These are phyloP conservation scores for Aspergillus sp. DNA, from an alignment of 2,329 filamentous ascomycete genomes.

Conservation along the genomic window DNA sequence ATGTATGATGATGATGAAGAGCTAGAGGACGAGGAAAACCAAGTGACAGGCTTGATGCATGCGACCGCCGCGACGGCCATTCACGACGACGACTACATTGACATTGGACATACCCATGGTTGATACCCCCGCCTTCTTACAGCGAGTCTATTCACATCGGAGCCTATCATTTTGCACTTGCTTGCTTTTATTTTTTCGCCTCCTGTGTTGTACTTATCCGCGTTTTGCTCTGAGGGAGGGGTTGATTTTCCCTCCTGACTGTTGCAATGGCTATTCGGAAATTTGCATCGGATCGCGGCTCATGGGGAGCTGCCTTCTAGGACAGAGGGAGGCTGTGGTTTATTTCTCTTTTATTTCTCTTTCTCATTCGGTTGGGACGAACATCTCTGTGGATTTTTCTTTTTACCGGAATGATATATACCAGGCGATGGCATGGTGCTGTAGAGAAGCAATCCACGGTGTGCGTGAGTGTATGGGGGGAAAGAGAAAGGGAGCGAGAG, in stretches of 20 bases:
- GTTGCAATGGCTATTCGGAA: too few species aligned
- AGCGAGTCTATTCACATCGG: constrained; percentile 18
- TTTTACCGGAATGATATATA: too few species aligned
- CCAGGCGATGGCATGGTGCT: not conserved
- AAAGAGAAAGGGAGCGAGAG: not conserved
- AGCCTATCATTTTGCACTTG: constrained; percentile 3
- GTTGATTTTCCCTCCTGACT: too few species aligned
- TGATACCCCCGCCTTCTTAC: constrained; percentile 36
- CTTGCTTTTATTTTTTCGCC: constrained; percentile 6
- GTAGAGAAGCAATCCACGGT: not conserved
- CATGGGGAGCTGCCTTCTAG: too few species aligned
- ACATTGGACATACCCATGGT: constrained; percentile 37
- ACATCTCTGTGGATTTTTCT: too few species aligned
- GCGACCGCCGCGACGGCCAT: constrained; percentile 43
- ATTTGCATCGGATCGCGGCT: too few species aligned
- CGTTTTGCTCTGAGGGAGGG: not conserved
- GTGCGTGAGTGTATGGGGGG: too few species aligned
- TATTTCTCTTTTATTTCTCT: too few species aligned
- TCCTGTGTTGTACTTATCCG: not conserved
- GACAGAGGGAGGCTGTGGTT: too few species aligned
- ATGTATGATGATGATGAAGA: constrained; percentile 50
- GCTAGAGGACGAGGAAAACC: constrained; percentile 45
- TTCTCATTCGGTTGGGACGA: too few species aligned
- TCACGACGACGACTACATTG: constrained; percentile 46
- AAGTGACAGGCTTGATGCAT: constrained; percentile 45